Base-by-base conservation (phyloP, 2,329 filamentous ascomycete species). In the Arthrobotrys sphaeroides region DNA sequence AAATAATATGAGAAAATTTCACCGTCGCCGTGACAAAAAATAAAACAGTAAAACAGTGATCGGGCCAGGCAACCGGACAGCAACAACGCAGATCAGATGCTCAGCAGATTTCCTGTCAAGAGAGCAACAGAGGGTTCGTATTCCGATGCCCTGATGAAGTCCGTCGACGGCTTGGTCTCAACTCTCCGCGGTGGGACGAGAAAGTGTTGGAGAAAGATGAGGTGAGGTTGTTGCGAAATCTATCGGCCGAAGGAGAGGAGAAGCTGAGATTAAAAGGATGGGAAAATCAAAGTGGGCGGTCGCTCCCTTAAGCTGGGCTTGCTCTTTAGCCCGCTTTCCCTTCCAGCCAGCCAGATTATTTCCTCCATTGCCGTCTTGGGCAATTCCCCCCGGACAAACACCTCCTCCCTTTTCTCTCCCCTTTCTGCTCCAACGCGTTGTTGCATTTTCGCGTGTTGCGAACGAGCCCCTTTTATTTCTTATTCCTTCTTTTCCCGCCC, bases 221-320 rank as follows among this genome's bases (percentile, higher is more conserved):
- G 68, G 72, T 69, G 72, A 60, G 62, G 72, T 69, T 69, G 72
- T 69, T 75, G 64, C 72, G 72, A 75, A 75, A 75, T 75, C 72
- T 75, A 75, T 75, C 72, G 72, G 72, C 72, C 72, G 72, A 75
- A 65, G 72, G 57, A 64, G 42, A 49, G 43, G 42, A 51, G 45
- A 36, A 45, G 45, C 36, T 51, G 55, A 67, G 42, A 59, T 47
- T 20, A 26, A 64, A 72, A 65, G 49, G 36, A 31, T 43, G 40
- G 49, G 36, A 61, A 64, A 64, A 49, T 45, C n/a, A 66, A 73
- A 75, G 72, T 75, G 72, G 72, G 72, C 72, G 72, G 61, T 57
- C 43, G 57, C 57, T 64, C 59, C 72, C 72, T 75, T 69, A 69
- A 69, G 64, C 64, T 64, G 64, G 55, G 72, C 61, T 38, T 22